These are phyloP conservation scores for Clarireedia homoeocarpa DNA, from an alignment of 2,329 filamentous ascomycete genomes.

Conservation along the genomic window DNA sequence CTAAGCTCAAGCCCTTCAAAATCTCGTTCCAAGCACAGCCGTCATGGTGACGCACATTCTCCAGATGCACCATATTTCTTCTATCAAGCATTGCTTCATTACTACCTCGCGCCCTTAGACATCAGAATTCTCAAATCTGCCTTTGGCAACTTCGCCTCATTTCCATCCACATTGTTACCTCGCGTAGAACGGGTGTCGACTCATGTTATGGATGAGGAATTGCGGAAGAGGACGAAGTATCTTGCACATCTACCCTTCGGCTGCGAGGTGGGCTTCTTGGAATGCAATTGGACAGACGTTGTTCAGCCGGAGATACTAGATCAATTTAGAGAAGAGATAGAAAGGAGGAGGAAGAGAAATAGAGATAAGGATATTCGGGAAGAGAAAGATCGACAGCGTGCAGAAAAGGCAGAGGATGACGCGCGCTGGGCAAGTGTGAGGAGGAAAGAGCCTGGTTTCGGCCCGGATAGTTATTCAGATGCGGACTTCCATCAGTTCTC, in stretches of 20 bases:
- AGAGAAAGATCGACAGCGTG: slow-evolving; percentile 60
- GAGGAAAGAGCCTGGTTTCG: slow-evolving; percentile 46
- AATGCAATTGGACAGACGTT: slow-evolving; percentile 69
- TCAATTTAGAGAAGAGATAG: slow-evolving; percentile 55
- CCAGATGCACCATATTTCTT: slow-evolving; percentile 51
- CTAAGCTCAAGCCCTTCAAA: neutral
- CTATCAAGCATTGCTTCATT: slow-evolving; percentile 64
- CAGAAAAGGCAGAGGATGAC: slow-evolving; percentile 62
- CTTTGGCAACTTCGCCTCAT: slow-evolving; percentile 58
- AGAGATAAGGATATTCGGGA: slow-evolving; percentile 60
- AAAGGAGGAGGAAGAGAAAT: slow-evolving; percentile 54
- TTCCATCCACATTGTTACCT: slow-evolving; percentile 63
- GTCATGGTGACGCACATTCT: slow-evolving; percentile 7
- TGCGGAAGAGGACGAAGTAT: slow-evolving; percentile 63
- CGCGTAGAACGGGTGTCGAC: slow-evolving; percentile 65
- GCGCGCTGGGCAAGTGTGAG: slow-evolving; percentile 52
- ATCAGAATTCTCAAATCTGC: slow-evolving; percentile 66
- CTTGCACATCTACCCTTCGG: slow-evolving; percentile 63
- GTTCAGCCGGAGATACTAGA: slow-evolving; percentile 53
- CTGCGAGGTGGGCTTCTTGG: slow-evolving; percentile 64
- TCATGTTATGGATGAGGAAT: slow-evolving; percentile 63
- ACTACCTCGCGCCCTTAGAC: slow-evolving; percentile 64
- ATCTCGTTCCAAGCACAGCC: neutral
- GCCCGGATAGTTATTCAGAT: slow-evolving; percentile 37
- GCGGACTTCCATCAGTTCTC: slow-evolving; percentile 68